phyloP scores from a whole-genome alignment of 2,329 filamentous ascomycete species.

The Gliomastix tumulicola region DNA sequence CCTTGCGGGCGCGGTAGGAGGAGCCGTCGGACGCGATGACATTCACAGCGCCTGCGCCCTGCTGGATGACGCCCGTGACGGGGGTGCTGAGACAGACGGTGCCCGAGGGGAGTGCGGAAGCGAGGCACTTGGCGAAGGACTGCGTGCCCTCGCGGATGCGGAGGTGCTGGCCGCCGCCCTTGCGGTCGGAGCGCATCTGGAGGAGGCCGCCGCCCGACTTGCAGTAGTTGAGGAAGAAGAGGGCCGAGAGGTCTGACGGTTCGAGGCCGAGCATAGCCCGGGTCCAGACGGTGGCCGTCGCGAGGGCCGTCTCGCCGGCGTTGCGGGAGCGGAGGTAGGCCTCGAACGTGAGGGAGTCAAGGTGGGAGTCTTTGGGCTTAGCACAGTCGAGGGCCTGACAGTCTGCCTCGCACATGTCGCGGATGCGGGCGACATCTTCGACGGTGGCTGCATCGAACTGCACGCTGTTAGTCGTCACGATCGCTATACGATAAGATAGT shows the following conservation, averaged over 20 bases:
- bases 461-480: neutral
- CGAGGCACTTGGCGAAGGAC: conserved; percentile 26
- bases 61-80: conserved; percentile 21
- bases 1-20: conserved; percentile 27
- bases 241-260: conserved; percentile 38
- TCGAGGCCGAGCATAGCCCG: conserved; percentile 44
- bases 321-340: conserved; percentile 15
- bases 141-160: conserved; percentile 40
- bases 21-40: conserved; percentile 12
- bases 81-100: conserved; percentile 18
- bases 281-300: conserved; percentile 34
- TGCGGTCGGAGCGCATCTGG: conserved; percentile 43
- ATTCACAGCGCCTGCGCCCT: conserved; percentile 10
- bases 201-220: conserved; percentile 42
- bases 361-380: conserved; percentile 8
- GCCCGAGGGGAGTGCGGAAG: conserved; percentile 18
- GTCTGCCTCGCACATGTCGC: conserved; percentile 17
- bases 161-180: conserved; percentile 45
- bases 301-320: conserved; percentile 16
- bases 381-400: conserved; percentile 15
- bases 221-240: conserved; percentile 50
- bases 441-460: conserved; percentile 3
- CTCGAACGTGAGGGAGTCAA: conserved; percentile 19
- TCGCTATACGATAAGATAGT: neutral
- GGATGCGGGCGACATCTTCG: conserved; percentile 4